Evolutionary conservation across 2,329 filamentous ascomycete species (phyloP).

Genomic region (Fusarium beomiforme): DNA sequence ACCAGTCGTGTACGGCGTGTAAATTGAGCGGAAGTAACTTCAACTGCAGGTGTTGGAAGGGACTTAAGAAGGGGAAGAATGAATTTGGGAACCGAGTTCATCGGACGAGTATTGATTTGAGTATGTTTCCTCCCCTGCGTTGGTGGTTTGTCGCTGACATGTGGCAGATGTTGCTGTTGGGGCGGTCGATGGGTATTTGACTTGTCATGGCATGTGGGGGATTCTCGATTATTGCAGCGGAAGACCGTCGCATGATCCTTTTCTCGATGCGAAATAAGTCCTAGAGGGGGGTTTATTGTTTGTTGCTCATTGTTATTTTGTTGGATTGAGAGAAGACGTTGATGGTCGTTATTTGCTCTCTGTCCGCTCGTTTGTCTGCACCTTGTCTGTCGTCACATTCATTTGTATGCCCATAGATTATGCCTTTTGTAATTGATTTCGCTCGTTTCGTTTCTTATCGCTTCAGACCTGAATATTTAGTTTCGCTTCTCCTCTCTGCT

Average conservation of each 20-base stretch:
- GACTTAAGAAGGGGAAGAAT: not conserved
- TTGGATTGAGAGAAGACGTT: not conserved
- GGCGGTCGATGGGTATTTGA: constrained; percentile 23
- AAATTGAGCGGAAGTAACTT: not conserved
- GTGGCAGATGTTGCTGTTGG: constrained; percentile 17
- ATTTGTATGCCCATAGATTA: not conserved
- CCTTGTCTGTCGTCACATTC: constrained; percentile 4
- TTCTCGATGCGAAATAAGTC: not conserved
- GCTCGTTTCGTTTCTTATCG: not conserved
- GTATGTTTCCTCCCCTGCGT: not conserved
- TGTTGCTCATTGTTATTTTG: too few relatives aligned
- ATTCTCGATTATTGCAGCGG: constrained; percentile 18
- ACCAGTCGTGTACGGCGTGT: constrained; percentile 25
- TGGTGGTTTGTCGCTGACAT: not conserved
- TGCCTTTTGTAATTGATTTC: not conserved
- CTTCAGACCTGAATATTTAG: constrained; percentile 18
- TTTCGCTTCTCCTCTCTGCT: constrained; percentile 30
- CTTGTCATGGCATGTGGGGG: constrained; percentile 14
- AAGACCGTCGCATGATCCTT: constrained; percentile 3
- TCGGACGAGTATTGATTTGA: constrained; percentile 14
- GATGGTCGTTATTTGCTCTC: not conserved
- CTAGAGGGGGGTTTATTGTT: not conserved
- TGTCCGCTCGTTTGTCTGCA: fast-evolving
- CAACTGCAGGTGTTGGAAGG: constrained; percentile 19
- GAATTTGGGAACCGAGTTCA: not conserved